Evolutionary conservation across 2,329 filamentous ascomycete genomes (phyloP), one percentile per base, ranked within the genome.

Genomic region (Phyllosticta capitalensis): DNA sequence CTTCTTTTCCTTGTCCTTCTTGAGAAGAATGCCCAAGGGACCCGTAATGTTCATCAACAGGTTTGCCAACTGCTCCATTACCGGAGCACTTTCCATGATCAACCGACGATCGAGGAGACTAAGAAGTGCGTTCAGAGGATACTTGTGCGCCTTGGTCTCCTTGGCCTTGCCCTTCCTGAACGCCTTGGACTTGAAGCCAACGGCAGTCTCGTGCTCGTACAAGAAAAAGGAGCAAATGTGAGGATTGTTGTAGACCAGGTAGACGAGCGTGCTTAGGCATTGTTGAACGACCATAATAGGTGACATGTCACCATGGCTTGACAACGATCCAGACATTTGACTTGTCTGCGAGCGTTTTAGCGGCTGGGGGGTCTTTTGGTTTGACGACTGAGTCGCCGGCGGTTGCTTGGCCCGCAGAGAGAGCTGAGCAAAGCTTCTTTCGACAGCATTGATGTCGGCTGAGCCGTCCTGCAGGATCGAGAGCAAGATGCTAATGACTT

Each of bases 381-480:
- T 52, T 9, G 58, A 53, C 21, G 87, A 81, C 51, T 61, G 59
- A 5, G 59, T 30, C 3, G 54, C 59, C 2, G 58, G 58, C 22
- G 87, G 81, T 67, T 91, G 90, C 77, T 90, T 95, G 17, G 94
- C 94, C 70, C 91, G 89, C 50, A 96, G 79, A 2, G 94, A 96
- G 5, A 99, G 81, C 65, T 96, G 91, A 54, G 90, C 87, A 72
- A 99, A 97, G 76, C 92, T 97, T 66, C 92, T 86, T 74, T 99
- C 94, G 24, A 99, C 90, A 5, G 95, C 92, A 65, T 87, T 87
- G 75, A 95, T 87, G 74, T 99, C 94, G 6, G 88, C 86, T 69
- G 91, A 97, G 52, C 94, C 94, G 70, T 99, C 95, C 70, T 97
- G 94, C 9, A 99, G 81, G 64, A 99, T 95, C 63, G 94, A 90